Percentiles rank a stretch among this genome's conserved stretches.
Conservation (phyloP, 192 early-diverging fungal species). For the Backusella morwellensis region DNA sequence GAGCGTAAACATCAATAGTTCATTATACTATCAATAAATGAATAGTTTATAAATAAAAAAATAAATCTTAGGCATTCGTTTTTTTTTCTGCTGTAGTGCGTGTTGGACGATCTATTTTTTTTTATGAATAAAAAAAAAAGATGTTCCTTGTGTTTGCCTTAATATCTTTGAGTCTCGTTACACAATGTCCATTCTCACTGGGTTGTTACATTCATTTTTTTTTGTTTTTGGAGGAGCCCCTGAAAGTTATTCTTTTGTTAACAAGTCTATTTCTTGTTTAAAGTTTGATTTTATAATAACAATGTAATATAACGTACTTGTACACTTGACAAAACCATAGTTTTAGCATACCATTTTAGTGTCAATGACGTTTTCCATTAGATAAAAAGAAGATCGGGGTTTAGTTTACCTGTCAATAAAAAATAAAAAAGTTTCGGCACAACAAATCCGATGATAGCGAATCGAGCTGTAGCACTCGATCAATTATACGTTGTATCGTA, state of each 20-base stretch:
- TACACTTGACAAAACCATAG: neutral
- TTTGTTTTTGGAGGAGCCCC: neutral
- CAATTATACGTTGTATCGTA: neutral
- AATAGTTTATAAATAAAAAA: too few species aligned
- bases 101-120: neutral
- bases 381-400: neutral
- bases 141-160: neutral
- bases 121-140: neutral
- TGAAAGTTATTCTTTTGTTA: neutral
- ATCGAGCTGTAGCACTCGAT: neutral
- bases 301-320: neutral
- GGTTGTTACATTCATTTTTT: neutral
- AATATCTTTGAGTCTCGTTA: neutral
- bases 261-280: too few species aligned
- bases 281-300: too few species aligned
- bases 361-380: neutral
- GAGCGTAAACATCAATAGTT: neutral
- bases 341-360: neutral
- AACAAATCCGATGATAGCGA: neutral
- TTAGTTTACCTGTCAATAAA: neutral
- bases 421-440: neutral
- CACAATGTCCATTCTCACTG: neutral
- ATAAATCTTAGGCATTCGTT: neutral
- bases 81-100: neutral
- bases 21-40: neutral